phyloP scores from a whole-genome alignment of 2,329 filamentous ascomycete genomes.

The Fusarium citri region DNA sequence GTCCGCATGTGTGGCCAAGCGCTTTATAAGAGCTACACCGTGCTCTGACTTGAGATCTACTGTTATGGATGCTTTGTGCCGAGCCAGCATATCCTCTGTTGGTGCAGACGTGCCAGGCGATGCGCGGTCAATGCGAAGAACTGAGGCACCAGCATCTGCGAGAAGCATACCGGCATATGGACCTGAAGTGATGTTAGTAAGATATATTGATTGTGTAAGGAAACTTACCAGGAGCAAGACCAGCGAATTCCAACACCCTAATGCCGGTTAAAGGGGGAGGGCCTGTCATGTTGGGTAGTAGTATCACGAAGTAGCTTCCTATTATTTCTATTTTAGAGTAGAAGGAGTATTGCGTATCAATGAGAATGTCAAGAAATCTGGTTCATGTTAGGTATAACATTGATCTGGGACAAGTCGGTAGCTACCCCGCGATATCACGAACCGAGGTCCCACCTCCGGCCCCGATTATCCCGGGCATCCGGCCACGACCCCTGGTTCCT shows the following conservation, averaged over 20 bases:
- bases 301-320: not conserved
- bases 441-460: slow-evolving; percentile 38
- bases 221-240: slow-evolving; percentile 69
- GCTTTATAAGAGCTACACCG: slow-evolving; percentile 74
- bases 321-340: not conserved
- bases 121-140: slow-evolving; percentile 85
- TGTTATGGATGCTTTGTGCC: slow-evolving; percentile 83
- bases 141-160: slow-evolving; percentile 87
- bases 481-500: not conserved
- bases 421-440: slow-evolving; percentile 34
- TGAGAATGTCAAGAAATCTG: not conserved
- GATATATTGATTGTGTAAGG: not conserved
- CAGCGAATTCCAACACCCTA: slow-evolving; percentile 70
- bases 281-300: slow-evolving; percentile 41
- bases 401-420: not conserved
- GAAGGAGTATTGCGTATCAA: not conserved
- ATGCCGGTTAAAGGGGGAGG: slow-evolving; percentile 59
- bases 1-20: slow-evolving; percentile 78
- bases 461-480: not conserved
- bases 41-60: slow-evolving; percentile 78
- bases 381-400: not conserved
- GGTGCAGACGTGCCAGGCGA: slow-evolving; percentile 58
- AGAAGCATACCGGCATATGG: slow-evolving; percentile 91
- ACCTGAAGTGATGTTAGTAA: slow-evolving; percentile 59
- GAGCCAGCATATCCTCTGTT: slow-evolving; percentile 79